Conservation (phyloP, 1,284 basidiomycete genomes). For the Cutaneotrichosporon sp. region DNA sequence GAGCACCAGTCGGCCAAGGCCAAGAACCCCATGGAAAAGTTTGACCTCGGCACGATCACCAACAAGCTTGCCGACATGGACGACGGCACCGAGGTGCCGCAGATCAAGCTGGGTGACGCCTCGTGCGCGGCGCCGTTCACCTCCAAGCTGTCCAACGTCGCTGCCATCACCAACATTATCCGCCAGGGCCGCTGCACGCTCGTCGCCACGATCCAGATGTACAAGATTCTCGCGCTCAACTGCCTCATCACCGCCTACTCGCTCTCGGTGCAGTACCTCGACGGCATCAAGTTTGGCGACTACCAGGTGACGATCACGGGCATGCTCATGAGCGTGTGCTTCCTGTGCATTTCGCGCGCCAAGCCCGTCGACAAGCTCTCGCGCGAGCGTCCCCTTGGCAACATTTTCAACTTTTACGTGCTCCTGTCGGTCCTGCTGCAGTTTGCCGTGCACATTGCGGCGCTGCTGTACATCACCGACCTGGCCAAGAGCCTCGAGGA, state of each 20-base stretch:
- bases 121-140: conserved; percentile 96
- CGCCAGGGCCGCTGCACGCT: conserved; percentile 93
- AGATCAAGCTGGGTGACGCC: conserved; percentile 94
- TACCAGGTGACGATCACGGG: conserved; percentile 90
- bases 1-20: conserved; percentile 62
- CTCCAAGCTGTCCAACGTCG: conserved; percentile 86
- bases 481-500: conserved; percentile 70
- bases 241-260: conserved; percentile 95
- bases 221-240: conserved; percentile 93
- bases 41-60: conserved; percentile 79
- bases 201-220: conserved; percentile 96
- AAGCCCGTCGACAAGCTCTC: conserved; percentile 92
- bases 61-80: conserved; percentile 87
- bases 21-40: conserved; percentile 88
- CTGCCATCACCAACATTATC: conserved; percentile 90
- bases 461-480: conserved; percentile 84
- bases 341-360: conserved; percentile 92
- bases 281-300: conserved; percentile 96
- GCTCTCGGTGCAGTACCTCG: conserved; percentile 88
- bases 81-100: conserved; percentile 78
- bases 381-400: conserved; percentile 79
- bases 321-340: conserved; percentile 95
- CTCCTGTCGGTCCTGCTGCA: conserved; percentile 81
- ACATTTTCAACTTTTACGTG: conserved; percentile 94
- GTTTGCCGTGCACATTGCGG: conserved; percentile 82